A percentile compares a stretch with the other conserved stretches of the same genome.
These are phyloP conservation scores for Amniculicola lignicola DNA, from an alignment of 495 filamentous ascomycete species.

Conservation along the genomic window DNA sequence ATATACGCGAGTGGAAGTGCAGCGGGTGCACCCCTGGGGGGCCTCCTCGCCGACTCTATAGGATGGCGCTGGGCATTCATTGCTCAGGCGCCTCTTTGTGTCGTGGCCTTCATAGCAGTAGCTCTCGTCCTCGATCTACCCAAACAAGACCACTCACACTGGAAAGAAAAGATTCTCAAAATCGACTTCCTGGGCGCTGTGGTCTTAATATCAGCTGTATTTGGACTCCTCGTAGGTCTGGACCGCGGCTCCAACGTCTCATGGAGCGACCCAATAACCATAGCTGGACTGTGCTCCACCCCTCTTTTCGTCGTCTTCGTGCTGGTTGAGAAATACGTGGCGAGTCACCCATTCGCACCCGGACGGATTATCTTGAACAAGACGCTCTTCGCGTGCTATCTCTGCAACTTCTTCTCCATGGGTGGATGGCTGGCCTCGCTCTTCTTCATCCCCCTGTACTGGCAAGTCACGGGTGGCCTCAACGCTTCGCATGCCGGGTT, in stretches of 20 bases:
- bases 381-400: conserved; percentile 63
- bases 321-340: conserved; percentile 67
- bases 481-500: conserved; percentile 64
- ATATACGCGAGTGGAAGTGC: conserved; percentile 69
- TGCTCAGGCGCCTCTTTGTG: conserved; percentile 65
- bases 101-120: conserved; percentile 64
- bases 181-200: conserved; percentile 79
- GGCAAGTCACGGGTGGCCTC: conserved; percentile 68
- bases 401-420: conserved; percentile 75
- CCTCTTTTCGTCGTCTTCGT: conserved; percentile 66
- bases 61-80: conserved; percentile 86
- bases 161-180: conserved; percentile 63
- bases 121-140: conserved; percentile 62
- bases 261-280: conserved; percentile 60
- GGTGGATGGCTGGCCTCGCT: conserved; percentile 60
- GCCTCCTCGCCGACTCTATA: conserved; percentile 68
- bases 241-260: conserved; percentile 75
- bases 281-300: conserved; percentile 55
- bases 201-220: conserved; percentile 64
- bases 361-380: conserved; percentile 73
- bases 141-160: conserved; percentile 51
- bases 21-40: conserved; percentile 71
- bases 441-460: conserved; percentile 79
- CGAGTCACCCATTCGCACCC: conserved; percentile 74
- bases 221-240: conserved; percentile 68